Percentiles rank a stretch among this genome's conserved stretches.
Evolutionary conservation across 1,139 yeast genomes (phyloP).

Genomic region (Blastobotrys capitulatus): DNA sequence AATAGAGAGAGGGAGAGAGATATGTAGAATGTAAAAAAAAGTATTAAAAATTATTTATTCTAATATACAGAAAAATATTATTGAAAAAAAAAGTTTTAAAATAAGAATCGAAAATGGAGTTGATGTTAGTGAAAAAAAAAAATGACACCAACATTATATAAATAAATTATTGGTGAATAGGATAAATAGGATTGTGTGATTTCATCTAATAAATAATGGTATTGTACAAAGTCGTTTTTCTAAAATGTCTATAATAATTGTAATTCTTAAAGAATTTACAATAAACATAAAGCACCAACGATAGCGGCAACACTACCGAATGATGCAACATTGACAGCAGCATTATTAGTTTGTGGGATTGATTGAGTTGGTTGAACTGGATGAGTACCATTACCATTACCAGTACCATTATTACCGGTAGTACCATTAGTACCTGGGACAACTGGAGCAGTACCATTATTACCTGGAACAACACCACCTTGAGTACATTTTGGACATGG

Average conservation of each 20-base stretch:
- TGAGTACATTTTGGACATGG: constrained; percentile 6
- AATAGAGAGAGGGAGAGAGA: not conserved
- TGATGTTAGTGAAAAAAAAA: not conserved
- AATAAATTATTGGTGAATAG: not conserved
- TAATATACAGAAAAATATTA: not conserved
- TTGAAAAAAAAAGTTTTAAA: not conserved
- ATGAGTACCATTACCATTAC: not conserved
- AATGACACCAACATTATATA: not conserved
- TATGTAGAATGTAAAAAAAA: not conserved
- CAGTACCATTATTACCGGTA: not conserved
- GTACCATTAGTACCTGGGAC: not conserved
- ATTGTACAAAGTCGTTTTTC: no score
- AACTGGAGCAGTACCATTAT: constrained; percentile 5
- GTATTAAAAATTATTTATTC: not conserved
- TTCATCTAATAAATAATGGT: not conserved
- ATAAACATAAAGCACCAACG: constrained; percentile 8
- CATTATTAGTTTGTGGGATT: constrained; percentile 5
- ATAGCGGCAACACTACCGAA: constrained; percentile 8
- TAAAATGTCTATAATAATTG: not conserved
- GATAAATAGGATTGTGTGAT: no score
- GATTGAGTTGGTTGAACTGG: constrained; percentile 6
- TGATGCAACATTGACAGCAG: constrained; percentile 1
- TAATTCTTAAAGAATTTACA: constrained; percentile 2
- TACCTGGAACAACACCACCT: not conserved
- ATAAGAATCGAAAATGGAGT: not conserved